These are phyloP conservation scores for Pseudogymnoascus sp. DNA, from an alignment of 2,329 filamentous ascomycete species.

Conservation along the genomic window DNA sequence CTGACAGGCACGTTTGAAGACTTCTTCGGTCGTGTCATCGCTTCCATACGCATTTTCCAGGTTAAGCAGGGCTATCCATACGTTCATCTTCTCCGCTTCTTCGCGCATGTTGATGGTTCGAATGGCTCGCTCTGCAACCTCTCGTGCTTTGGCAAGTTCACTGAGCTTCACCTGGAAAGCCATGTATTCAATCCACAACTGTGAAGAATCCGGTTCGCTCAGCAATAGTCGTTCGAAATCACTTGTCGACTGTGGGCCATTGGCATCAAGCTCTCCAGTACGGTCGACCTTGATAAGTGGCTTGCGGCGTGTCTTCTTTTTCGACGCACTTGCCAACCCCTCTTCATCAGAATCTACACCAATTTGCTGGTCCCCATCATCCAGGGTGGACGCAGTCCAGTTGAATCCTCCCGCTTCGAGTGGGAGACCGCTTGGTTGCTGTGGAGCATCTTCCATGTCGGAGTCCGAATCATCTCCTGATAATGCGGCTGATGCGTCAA, in stretches of 20 bases:
- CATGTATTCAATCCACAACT: constrained; percentile 96
- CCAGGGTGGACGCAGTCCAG: constrained; percentile 70
- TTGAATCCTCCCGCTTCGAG: constrained; percentile 75
- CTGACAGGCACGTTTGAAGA: constrained; percentile 88
- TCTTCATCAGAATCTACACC: constrained; percentile 42
- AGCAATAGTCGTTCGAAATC: constrained; percentile 93
- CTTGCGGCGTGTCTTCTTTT: constrained; percentile 71
- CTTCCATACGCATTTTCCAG: constrained; percentile 86
- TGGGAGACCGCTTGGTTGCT: constrained; percentile 37
- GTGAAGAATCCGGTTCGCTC: constrained; percentile 86
- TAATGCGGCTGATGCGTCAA: neutral
- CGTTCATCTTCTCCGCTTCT: constrained; percentile 86
- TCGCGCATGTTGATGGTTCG: constrained; percentile 87
- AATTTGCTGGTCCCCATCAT: constrained; percentile 39
- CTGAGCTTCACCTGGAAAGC: constrained; percentile 93
- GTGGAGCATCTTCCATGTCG: constrained; percentile 33
- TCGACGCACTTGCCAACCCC: constrained; percentile 38
- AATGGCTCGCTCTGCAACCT: constrained; percentile 84
- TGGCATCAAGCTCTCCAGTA: constrained; percentile 83
- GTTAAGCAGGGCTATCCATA: constrained; percentile 93
- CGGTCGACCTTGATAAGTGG: constrained; percentile 76
- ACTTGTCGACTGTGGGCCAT: constrained; percentile 80
- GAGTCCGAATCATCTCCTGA: constrained; percentile 32
- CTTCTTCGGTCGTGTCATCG: constrained; percentile 73
- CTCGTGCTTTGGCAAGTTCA: constrained; percentile 80